Evolutionary conservation across 177 flowering plant genomes (phyloP).

Genomic region (Tripterygium wilfordii): DNA sequence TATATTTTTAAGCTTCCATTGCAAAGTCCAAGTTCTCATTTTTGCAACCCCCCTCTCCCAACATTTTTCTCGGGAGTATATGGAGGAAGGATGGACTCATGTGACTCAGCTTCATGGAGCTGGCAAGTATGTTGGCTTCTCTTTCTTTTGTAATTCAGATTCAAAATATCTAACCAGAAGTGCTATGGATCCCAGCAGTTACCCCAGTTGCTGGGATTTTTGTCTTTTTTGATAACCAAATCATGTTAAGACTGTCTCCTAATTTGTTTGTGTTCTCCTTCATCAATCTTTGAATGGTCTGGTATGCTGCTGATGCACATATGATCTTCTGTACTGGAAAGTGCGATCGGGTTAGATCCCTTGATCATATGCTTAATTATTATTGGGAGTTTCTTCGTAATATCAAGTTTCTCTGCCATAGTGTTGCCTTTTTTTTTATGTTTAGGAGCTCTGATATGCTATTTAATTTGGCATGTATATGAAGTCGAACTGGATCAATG

Average conservation of each 20-base stretch:
- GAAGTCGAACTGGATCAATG: too few species aligned
- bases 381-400: constrained; percentile 60
- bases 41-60: too few species aligned
- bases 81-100: constrained; percentile 63
- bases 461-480: too few species aligned
- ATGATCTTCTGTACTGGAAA: constrained; percentile 87
- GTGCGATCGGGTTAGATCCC: constrained; percentile 56
- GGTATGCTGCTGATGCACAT: constrained; percentile 95
- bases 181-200: too few species aligned
- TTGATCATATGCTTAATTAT: constrained; percentile 64
- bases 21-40: too few species aligned
- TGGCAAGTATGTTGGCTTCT: constrained; percentile 55
- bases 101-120: constrained; percentile 76
- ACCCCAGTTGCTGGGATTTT: too few species aligned
- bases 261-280: not conserved
- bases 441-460: too few species aligned
- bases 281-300: constrained; percentile 5
- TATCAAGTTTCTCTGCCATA: not conserved
- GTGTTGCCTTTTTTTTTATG: too few species aligned
- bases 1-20: too few species aligned
- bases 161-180: not conserved
- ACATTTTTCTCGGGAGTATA: constrained; percentile 62
- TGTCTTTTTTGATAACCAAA: too few species aligned
- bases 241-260: not conserved
- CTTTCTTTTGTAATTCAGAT: not conserved